phyloP scores from a whole-genome alignment of 441 rosid genomes.

The Adansonia madagascariensis region DNA sequence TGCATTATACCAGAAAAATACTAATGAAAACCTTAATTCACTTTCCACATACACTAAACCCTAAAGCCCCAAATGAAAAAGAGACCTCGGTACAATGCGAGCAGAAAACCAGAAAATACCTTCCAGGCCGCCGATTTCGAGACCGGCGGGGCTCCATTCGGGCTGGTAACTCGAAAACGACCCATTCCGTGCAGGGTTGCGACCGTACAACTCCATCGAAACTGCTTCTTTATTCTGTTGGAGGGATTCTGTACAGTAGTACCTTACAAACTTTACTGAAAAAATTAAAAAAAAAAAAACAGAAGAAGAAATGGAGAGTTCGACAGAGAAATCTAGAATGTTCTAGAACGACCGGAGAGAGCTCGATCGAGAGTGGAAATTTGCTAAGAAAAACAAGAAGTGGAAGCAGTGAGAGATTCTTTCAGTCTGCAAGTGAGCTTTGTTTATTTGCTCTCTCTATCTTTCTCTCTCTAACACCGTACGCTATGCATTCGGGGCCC shows the following conservation, averaged over 20 bases:
- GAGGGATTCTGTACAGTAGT: conserved; percentile 47
- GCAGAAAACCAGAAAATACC: conserved; percentile 43
- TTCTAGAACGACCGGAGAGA: conserved; percentile 33
- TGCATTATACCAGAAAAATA: conserved; percentile 37
- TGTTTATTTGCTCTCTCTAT: conserved; percentile 33
- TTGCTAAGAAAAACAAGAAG: conserved; percentile 9
- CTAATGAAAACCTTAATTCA: conserved; percentile 14
- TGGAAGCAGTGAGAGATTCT: conserved; percentile 27
- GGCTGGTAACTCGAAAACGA: conserved; percentile 54
- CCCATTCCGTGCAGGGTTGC: conserved; percentile 53
- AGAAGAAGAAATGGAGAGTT: background rate
- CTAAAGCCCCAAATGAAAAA: conserved; percentile 31
- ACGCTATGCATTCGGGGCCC: conserved; percentile 40
- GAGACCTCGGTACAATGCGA: background rate
- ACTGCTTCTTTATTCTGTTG: background rate
- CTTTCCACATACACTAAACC: conserved; percentile 41
- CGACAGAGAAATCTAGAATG: conserved; percentile 19
- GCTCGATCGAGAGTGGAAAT: conserved; percentile 33
- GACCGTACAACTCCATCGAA: conserved; percentile 74
- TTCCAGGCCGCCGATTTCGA: conserved; percentile 65
- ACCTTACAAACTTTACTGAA: conserved; percentile 29
- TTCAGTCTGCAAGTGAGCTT: conserved; percentile 28
- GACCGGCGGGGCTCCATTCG: conserved; percentile 59
- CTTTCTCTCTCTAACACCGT: conserved; percentile 35
- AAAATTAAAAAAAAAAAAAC: background rate